Base-by-base conservation (phyloP, 83 land plant genomes). In the Picea engelmannii region DNA sequence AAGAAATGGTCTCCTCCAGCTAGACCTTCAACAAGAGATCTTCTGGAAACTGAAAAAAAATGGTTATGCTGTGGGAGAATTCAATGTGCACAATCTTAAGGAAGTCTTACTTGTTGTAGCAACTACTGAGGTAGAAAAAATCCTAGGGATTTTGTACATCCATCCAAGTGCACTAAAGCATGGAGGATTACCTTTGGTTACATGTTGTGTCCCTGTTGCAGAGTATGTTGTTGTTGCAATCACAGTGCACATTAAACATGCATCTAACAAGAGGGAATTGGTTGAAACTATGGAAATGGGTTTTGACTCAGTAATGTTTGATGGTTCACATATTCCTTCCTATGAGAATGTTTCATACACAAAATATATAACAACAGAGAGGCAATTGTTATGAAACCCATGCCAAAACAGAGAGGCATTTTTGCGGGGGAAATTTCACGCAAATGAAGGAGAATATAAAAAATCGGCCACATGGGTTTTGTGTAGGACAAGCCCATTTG, bases 71-170 rank as follows among this genome's bases (percentile, higher is more conserved):
- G 85, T 97, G 76, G 99, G 99, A 25, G 99, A 98, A 67, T 97
- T 95, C 85, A 97, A 97, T 86, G 95, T 97, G 25, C 95, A 97
- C 84, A 97, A 97, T 84, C 81, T 97, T 79, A 98, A 97, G 85
- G 99, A 94, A 59, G 88, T 91, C 63, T 79, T 88, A 82, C 93
- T 98, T 61, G 98, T 97, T 83, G 88, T 97, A 80, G 90, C 94
- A 80, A 98, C 99, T 47, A 98, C 98, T 65, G 97, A 97, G 85
- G 92, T 86, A 61, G 90, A 92, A 86, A 85, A 68, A 52, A 95
- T 98, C 81, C 98, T 97, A 66, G 99, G 97, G 18, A 97, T 97
- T 81, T 89, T 87, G 91, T 98, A 31, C 1, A 31, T 31, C 31
- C 31, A 31, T 31, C 31, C 31, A 31, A 31, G 31, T 31, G 31